These are phyloP conservation scores for Artemisia argyi DNA, from an alignment of 129 eudicot genomes.

Conservation along the genomic window DNA sequence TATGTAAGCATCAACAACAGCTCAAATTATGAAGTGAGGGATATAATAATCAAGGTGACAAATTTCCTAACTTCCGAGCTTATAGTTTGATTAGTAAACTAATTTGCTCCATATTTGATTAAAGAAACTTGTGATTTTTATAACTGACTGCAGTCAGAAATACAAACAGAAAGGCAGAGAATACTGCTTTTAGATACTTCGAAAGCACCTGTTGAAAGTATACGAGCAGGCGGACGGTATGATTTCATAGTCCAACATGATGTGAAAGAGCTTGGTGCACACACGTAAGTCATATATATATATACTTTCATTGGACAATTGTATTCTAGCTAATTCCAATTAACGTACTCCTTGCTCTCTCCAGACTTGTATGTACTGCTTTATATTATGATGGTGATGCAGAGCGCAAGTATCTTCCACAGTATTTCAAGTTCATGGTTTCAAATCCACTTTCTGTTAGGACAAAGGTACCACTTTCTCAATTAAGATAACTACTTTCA, in stretches of 20 bases:
- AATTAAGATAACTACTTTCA: not conserved
- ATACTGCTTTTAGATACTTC: constrained; percentile 88
- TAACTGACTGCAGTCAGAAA: constrained; percentile 86
- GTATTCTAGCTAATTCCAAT: no score
- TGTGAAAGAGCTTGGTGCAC: constrained; percentile 96
- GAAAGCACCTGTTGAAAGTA: constrained; percentile 88
- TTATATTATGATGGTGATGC: constrained; percentile 74
- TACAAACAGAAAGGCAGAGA: constrained; percentile 97
- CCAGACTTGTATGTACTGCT: constrained; percentile 92
- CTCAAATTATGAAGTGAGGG: constrained; percentile 79
- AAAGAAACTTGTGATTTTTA: no score
- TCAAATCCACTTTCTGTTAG: constrained; percentile 96
- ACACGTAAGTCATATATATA: constrained; percentile 96
- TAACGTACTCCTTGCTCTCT: no score
- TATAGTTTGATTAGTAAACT: no score
- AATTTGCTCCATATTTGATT: no score
- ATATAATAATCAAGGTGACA: constrained; percentile 69
- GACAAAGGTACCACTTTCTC: constrained; percentile 66
- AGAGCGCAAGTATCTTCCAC: constrained; percentile 98
- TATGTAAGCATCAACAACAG: constrained; percentile 94
- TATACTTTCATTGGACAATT: no score
- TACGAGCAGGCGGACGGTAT: constrained; percentile 95
- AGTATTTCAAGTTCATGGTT: constrained; percentile 90
- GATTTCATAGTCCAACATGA: constrained; percentile 98
- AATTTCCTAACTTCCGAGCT: no score